A percentile compares a stretch with the other conserved stretches of the same genome.
phyloP scores from a whole-genome alignment of 805 yeast species.

The Teunomyces pallodes region DNA sequence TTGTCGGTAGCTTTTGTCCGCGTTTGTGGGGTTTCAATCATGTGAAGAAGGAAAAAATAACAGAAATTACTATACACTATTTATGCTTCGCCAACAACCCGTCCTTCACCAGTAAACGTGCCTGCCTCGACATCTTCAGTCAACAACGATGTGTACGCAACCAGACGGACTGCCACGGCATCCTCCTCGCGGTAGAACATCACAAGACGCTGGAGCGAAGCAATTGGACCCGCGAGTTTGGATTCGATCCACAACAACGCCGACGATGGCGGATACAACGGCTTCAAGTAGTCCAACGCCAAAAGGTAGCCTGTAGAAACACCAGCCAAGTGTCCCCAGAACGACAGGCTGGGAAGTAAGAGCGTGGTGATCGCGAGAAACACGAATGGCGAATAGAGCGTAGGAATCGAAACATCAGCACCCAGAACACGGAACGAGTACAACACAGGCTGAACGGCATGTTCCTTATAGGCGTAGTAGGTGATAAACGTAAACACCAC shows the following conservation, averaged over 20 bases:
- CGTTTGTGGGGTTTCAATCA: neutral
- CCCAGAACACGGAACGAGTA: conserved; percentile 28
- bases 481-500: conserved; percentile 69
- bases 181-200: conserved; percentile 60
- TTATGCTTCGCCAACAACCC: conserved; percentile 17
- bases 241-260: conserved; percentile 64
- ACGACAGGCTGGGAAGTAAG: conserved; percentile 63
- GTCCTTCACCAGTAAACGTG: conserved; percentile 18
- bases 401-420: conserved; percentile 50
- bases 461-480: conserved; percentile 53
- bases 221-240: conserved; percentile 49
- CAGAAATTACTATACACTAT: neutral
- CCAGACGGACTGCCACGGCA: conserved; percentile 45
- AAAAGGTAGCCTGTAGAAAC: conserved; percentile 63
- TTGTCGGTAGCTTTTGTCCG: neutral
- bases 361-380: conserved; percentile 47
- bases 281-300: conserved; percentile 53
- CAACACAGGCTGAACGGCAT: conserved; percentile 37
- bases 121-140: conserved; percentile 21
- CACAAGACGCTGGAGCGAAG: conserved; percentile 51
- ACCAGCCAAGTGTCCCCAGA: conserved; percentile 73
- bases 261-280: conserved; percentile 65
- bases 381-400: conserved; percentile 56
- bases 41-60: neutral
- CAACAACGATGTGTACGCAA: conserved; percentile 27